Evolutionary conservation across 768 basidiomycete genomes (phyloP), one percentile per base, ranked within the genome.

Genomic region (Amanita jacksonii): DNA sequence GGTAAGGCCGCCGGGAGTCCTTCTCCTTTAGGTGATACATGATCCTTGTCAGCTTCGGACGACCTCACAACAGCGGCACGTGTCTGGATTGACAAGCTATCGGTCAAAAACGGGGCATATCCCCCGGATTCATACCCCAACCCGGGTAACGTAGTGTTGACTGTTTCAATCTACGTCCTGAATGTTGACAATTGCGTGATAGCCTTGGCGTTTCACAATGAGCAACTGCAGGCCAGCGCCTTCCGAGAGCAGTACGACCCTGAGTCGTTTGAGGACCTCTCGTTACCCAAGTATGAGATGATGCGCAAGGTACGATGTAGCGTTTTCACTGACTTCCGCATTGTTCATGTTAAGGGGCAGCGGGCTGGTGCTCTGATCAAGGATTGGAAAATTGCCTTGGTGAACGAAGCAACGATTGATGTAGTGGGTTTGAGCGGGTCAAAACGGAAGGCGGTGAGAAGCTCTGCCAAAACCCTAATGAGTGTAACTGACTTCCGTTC

Each of bases 91-190:
- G 76, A 78, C 54, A 87, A 90, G 61, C 64, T 94, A 18, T 76
- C 73, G 22, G 70, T 91, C 46, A 84, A 84, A 61, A 78, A 80
- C 39, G 84, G 85, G 43, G 60, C 75, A 48, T 98, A 96, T 63
- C 73, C 79, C n/a, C 89, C 92, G 3, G 88, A 91, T 58, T 79
- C 83, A 20, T 85, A 85, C 59, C 87, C 85, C 10, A 91, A 98
- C 62, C 96, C 96, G 52, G 76, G 94, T 94, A 36, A n/a, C n/a
- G n/a, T n/a, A 27, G 51, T 56, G 78, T 58, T 9, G 20, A 44
- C 9, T 46, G 42, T 23, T 13, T 20, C 18, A n/a, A n/a, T n/a
- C n/a, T 40, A 24, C 13, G 12, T 19, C 24, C 45, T 41, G 19
- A 40, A 28, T 36, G 32, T 34, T 36, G 28, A 20, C 36, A 41